A percentile compares a stretch with the other conserved stretches of the same genome.
Conservation (phyloP, 768 basidiomycete species). For the Serendipita sp. region DNA sequence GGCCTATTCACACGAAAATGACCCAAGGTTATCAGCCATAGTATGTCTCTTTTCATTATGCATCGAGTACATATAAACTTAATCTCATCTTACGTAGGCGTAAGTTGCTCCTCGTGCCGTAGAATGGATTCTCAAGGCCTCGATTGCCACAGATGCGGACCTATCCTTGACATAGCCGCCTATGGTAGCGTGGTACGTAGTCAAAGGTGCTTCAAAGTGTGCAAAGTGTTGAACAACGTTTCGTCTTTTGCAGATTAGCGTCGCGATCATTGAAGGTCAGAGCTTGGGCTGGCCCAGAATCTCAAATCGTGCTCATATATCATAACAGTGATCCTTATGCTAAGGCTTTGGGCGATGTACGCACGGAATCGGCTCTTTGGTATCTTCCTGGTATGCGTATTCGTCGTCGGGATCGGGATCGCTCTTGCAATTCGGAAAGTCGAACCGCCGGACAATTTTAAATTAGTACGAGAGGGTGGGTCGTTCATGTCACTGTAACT, state of each 20-base stretch:
- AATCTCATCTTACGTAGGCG: not conserved
- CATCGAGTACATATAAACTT: not conserved
- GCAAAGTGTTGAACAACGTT: no score
- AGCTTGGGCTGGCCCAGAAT: not conserved
- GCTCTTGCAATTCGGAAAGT: slow-evolving; percentile 1
- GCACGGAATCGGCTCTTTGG: not conserved
- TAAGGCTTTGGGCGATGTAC: slow-evolving; percentile 2
- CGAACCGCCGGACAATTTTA: not conserved
- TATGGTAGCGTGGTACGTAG: not conserved
- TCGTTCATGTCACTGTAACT: not conserved
- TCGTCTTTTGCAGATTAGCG: not conserved
- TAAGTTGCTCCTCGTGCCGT: not conserved
- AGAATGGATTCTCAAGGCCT: not conserved
- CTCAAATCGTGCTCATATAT: not conserved
- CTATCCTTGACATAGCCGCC: not conserved
- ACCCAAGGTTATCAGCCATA: not conserved
- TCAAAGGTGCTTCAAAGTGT: no score
- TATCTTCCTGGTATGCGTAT: not conserved
- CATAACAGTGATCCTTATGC: not conserved
- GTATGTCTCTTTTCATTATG: not conserved
- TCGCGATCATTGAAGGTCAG: not conserved
- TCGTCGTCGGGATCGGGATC: not conserved
- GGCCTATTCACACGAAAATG: not conserved
- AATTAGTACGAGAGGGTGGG: not conserved
- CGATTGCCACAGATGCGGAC: not conserved